phyloP scores from a whole-genome alignment of 139 green algal species.

The Chlamydomonas sp. region DNA sequence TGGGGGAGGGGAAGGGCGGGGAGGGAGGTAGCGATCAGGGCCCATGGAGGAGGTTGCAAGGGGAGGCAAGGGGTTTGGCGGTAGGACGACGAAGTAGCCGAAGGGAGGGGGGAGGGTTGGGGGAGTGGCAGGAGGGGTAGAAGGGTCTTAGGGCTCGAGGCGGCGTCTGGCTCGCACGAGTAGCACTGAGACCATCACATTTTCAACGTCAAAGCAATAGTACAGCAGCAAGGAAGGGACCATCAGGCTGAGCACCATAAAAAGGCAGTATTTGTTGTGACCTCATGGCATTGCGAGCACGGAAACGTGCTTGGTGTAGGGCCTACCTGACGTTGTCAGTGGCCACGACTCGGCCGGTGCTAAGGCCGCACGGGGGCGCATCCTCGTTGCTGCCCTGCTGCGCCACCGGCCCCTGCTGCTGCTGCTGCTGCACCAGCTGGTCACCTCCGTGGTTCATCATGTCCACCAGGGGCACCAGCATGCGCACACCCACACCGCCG shows the following conservation, averaged over 20 bases:
- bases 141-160: no score
- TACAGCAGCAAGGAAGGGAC: no score
- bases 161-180: no score
- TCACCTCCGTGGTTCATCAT: slow-evolving; percentile 90
- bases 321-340: slow-evolving; percentile 43
- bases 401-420: neutral
- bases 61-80: neutral
- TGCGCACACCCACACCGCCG: slow-evolving; percentile 75
- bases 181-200: no score
- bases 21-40: neutral
- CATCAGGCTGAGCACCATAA: no score
- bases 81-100: neutral
- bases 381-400: neutral
- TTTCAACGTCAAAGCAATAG: no score
- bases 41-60: neutral
- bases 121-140: neutral
- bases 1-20: neutral
- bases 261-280: no score
- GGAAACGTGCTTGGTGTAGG: neutral
- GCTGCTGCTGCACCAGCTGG: slow-evolving; percentile 11
- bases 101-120: neutral
- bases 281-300: neutral
- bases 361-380: neutral
- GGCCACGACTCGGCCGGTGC: neutral
- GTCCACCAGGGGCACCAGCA: slow-evolving; percentile 77